phyloP scores from a whole-genome alignment of 805 yeast species.

The Saccharomycopsis guyanensis region DNA sequence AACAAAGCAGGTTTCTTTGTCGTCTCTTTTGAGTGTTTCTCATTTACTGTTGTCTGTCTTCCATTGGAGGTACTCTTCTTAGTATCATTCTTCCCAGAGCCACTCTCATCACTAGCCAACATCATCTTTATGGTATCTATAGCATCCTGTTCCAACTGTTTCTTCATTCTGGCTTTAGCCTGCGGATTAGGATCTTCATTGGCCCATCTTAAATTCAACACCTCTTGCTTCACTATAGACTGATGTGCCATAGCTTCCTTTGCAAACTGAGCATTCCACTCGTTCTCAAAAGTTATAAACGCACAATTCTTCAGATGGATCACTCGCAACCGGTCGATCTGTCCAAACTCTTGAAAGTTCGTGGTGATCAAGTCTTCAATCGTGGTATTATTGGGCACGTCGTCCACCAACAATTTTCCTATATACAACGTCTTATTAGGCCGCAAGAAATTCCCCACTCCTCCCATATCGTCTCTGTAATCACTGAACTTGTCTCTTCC shows the following conservation, averaged over 20 bases:
- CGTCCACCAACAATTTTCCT: slow-evolving; percentile 46
- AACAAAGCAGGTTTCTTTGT: no score
- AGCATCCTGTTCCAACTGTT: slow-evolving; percentile 16
- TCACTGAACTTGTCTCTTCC: slow-evolving; percentile 81
- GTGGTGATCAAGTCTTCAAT: slow-evolving; percentile 32
- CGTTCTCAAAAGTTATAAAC: slow-evolving; percentile 63
- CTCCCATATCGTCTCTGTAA: slow-evolving; percentile 89
- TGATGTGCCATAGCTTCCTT: slow-evolving; percentile 92
- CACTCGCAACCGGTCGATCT: slow-evolving; percentile 57
- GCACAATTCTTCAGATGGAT: slow-evolving; percentile 61
- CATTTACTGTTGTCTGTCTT: no score
- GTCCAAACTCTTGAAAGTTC: slow-evolving; percentile 71
- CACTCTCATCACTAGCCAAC: not conserved
- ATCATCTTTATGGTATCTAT: slow-evolving; percentile 11
- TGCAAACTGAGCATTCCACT: slow-evolving; percentile 84
- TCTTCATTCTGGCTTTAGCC: slow-evolving; percentile 42
- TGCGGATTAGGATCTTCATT: slow-evolving; percentile 77
- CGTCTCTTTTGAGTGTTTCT: not conserved
- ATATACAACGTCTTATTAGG: slow-evolving; percentile 72
- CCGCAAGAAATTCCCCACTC: slow-evolving; percentile 72
- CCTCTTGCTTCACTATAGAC: slow-evolving; percentile 57
- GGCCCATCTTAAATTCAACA: slow-evolving; percentile 78
- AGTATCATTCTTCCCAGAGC: no score
- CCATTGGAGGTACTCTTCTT: no score
- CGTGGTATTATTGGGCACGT: slow-evolving; percentile 31